Base-by-base conservation (phyloP, 2,329 filamentous ascomycete genomes). In the Cercospora janseana region DNA sequence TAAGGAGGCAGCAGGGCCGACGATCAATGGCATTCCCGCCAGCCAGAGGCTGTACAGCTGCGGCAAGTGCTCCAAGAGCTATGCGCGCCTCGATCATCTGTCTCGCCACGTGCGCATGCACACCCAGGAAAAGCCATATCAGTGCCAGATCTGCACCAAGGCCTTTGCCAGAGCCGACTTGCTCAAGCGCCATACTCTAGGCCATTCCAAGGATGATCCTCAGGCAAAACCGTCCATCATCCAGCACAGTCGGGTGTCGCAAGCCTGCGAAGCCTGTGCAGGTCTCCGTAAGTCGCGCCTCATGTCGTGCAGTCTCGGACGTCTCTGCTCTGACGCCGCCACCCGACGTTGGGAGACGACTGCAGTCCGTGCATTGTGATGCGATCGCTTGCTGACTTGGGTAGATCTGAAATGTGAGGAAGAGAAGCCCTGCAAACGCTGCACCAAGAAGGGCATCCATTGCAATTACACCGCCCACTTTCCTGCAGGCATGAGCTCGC, bases 191-290 rank as follows among this genome's bases (percentile, higher is more conserved):
- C 77, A 79, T 60, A 72, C 72, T 18, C 69, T 73, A 10, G 71
- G 71, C 38, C 72, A 75, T 54, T 65, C 68, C 38, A 65, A 67
- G 51, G 62, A 65, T 46, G 58, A 63, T 49, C 60, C 62, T 26
- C 59, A 65, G 21, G 42, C 59, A 2, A 63, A 63, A 38, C 61
- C 62, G 10, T 56, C 63, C 10, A 57, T 64, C 27, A 55, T 64
- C 27, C 65, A 68, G 52, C 66, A 66, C 41, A 64, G 62, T 52
- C 66, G 73, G 5, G 73, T 75, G 3, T 73, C 69, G 4, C 75
- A 78, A 60, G 77, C 77, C 1, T 79, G 77, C 53, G 75, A 75
- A 51, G 69, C 73, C 4, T 79, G 77, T 54, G 76, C 77, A 16
- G 68, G 71, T 16, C 72, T 75, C 2, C 77, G 44, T 46, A 26